phyloP scores from a whole-genome alignment of 306 rosid genomes.

The Nissolia schottii region DNA sequence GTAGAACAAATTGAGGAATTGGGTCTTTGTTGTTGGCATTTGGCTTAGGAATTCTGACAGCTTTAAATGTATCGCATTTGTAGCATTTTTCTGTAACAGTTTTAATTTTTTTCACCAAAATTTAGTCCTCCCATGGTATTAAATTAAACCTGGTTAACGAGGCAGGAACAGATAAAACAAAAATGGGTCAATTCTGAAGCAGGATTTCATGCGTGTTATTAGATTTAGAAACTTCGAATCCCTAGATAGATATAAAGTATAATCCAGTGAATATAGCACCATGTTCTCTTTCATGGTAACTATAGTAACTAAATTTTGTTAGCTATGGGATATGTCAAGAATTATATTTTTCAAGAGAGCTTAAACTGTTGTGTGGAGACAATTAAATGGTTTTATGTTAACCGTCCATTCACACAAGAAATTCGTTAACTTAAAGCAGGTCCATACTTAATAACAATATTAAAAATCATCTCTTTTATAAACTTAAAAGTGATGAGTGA shows the following conservation, averaged over 20 bases:
- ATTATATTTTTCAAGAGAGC: too few relatives aligned
- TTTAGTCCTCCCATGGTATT: background rate
- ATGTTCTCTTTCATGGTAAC: too few relatives aligned
- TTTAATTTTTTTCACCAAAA: background rate
- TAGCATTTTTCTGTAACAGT: background rate
- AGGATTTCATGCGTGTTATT: slow-evolving; percentile 17
- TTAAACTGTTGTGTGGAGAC: too few relatives aligned
- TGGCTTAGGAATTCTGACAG: background rate
- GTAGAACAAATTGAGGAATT: background rate
- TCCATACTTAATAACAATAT: too few relatives aligned
- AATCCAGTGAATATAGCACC: background rate
- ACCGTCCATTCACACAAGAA: too few relatives aligned
- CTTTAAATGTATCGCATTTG: background rate
- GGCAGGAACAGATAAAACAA: background rate
- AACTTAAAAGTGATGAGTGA: too few relatives aligned
- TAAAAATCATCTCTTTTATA: too few relatives aligned
- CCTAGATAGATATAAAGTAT: background rate
- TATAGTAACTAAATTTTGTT: too few relatives aligned
- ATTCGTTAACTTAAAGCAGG: too few relatives aligned
- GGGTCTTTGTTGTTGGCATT: background rate
- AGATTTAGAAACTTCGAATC: slow-evolving; percentile 35
- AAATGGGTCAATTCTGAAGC: slow-evolving; percentile 13
- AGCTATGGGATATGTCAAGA: too few relatives aligned
- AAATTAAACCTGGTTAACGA: background rate
- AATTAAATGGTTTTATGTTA: too few relatives aligned